phyloP scores from a whole-genome alignment of 768 basidiomycete genomes.

The Boletus huronensis region DNA sequence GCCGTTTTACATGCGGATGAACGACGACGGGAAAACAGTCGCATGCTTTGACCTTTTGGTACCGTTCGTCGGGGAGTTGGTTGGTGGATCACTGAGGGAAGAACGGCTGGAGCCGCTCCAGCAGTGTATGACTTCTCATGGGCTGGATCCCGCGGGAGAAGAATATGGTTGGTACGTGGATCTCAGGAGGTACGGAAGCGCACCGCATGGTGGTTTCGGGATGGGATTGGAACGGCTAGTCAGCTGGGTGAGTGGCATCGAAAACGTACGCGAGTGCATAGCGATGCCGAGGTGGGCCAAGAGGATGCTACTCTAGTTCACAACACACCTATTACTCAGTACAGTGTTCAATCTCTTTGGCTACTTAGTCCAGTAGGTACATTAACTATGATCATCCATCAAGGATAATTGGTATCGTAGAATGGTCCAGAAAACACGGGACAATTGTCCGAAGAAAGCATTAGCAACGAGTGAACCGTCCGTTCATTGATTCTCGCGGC shows the following conservation, averaged over 20 bases:
- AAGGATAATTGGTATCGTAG: neutral
- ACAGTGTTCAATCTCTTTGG: neutral
- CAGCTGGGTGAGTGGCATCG: slow-evolving; percentile 80
- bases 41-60: slow-evolving; percentile 97
- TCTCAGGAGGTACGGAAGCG: slow-evolving; percentile 76
- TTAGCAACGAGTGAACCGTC: neutral
- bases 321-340: neutral
- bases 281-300: slow-evolving; percentile 90
- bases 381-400: neutral
- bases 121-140: slow-evolving; percentile 45
- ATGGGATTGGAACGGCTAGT: slow-evolving; percentile 93
- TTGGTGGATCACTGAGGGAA: slow-evolving; percentile 87
- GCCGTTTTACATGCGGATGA: slow-evolving; percentile 94
- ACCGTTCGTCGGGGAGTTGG: slow-evolving; percentile 84
- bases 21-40: slow-evolving; percentile 57
- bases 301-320: slow-evolving; percentile 57
- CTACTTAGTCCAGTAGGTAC: neutral
- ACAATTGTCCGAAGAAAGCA: slow-evolving; percentile 1
- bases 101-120: slow-evolving; percentile 58
- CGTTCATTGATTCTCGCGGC: neutral
- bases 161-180: slow-evolving; percentile 76
- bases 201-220: slow-evolving; percentile 94
- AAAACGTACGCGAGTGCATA: slow-evolving; percentile 91
- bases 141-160: slow-evolving; percentile 39
- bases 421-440: neutral